A percentile compares a stretch with the other conserved stretches of the same genome.
These are phyloP conservation scores for Salix exigua DNA, from an alignment of 345 rosid species.

Conservation along the genomic window DNA sequence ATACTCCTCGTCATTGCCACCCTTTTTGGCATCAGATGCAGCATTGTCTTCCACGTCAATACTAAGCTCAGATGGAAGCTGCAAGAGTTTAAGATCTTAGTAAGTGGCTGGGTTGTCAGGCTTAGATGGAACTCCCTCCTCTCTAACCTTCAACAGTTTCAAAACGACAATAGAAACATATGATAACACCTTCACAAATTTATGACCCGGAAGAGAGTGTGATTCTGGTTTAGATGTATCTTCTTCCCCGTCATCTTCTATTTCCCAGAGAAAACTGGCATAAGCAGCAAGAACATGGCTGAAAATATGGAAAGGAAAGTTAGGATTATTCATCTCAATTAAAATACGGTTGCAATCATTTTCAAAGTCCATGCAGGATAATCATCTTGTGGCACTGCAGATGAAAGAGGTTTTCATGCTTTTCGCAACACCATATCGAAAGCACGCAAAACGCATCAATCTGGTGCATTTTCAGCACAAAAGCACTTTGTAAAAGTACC, in stretches of 20 bases:
- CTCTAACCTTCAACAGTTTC: conserved; percentile 12
- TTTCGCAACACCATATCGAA: neutral
- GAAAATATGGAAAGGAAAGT: neutral
- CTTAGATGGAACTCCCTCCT: neutral
- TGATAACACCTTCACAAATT: neutral
- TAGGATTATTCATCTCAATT: neutral
- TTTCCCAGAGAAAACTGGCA: conserved; percentile 71
- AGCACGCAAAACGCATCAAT: neutral
- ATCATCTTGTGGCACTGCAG: neutral
- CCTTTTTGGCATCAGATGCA: neutral
- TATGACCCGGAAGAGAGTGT: neutral
- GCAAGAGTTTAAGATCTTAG: conserved; percentile 6
- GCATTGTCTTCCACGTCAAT: neutral
- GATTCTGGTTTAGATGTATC: conserved; percentile 17
- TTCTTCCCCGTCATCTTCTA: conserved; percentile 25
- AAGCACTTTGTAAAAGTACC: neutral
- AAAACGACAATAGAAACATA: neutral
- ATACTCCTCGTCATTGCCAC: conserved; percentile 20
- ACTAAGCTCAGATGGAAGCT: neutral
- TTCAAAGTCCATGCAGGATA: neutral
- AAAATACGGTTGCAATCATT: neutral
- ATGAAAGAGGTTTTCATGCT: neutral
- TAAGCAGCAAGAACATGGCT: conserved; percentile 71
- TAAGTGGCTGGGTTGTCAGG: neutral
- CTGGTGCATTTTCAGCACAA: neutral